A percentile compares a stretch with the other conserved stretches of the same genome.
Evolutionary conservation across 345 rosid species (phyloP).

Genomic region (Reutealis trisperma): DNA sequence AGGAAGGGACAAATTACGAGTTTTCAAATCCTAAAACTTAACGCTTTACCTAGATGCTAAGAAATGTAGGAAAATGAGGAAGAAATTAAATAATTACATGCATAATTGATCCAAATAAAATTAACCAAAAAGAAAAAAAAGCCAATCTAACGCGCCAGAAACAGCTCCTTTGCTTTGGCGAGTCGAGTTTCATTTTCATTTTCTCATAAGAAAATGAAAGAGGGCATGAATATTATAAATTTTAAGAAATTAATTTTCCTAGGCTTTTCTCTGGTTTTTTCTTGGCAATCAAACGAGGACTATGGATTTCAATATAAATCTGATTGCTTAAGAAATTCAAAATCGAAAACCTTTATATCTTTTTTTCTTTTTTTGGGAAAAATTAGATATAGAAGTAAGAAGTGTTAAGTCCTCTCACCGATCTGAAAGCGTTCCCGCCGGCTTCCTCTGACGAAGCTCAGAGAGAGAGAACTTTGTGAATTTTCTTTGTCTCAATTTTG

Average conservation of each 20-base stretch:
- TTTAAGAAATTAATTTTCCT: neutral
- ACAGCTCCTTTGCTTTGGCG: neutral
- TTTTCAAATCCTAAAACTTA: neutral
- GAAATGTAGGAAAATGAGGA: neutral
- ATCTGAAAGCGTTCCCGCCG: constrained; percentile 46
- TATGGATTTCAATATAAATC: neutral
- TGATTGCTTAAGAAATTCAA: neutral
- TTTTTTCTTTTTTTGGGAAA: neutral
- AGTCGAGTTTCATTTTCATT: constrained; percentile 1
- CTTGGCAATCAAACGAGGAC: neutral
- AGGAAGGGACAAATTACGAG: neutral
- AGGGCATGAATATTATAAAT: neutral
- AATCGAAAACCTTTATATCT: neutral
- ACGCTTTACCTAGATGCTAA: neutral
- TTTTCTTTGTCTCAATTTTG: neutral
- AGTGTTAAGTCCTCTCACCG: constrained; percentile 27
- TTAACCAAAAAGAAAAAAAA: neutral
- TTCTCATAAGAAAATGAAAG: neutral
- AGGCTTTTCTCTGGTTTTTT: neutral
- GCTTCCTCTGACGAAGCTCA: constrained; percentile 17
- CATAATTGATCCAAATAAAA: neutral
- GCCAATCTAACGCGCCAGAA: neutral
- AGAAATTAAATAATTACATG: neutral
- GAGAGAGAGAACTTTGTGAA: constrained; percentile 10
- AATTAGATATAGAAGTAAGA: neutral